Conservation (phyloP, 2,329 filamentous ascomycete species). For the Colletotrichum sp. region DNA sequence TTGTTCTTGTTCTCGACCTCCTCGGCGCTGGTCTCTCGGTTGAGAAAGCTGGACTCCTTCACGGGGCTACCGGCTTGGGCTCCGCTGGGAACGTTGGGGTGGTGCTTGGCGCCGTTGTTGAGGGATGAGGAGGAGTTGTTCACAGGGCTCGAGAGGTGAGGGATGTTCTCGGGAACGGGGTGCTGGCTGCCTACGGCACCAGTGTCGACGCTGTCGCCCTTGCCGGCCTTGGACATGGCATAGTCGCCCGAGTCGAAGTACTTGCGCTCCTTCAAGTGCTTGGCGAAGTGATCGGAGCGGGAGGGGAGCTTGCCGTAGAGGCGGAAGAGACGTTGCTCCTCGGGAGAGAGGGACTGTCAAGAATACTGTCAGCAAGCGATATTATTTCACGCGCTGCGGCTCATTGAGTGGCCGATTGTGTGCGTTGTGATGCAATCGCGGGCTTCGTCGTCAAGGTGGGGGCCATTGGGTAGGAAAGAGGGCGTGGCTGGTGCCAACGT, state of each 20-base stretch:
- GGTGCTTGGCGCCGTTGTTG: conserved; percentile 16
- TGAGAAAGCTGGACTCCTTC: conserved; percentile 88
- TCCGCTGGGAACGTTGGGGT: conserved; percentile 33
- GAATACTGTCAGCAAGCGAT: conserved; percentile 22
- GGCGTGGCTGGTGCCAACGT: conserved; percentile 44
- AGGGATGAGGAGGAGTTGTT: conserved; percentile 28
- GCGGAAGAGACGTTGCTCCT: conserved; percentile 95
- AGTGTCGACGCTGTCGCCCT: conserved; percentile 91
- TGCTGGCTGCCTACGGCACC: conserved; percentile 95
- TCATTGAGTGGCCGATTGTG: neutral
- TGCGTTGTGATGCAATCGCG: neutral
- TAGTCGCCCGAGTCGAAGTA: conserved; percentile 98
- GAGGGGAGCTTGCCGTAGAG: conserved; percentile 98
- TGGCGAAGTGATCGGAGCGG: conserved; percentile 95
- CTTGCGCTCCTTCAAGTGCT: conserved; percentile 99
- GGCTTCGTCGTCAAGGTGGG: conserved; percentile 2
- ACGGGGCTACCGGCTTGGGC: conserved; percentile 77
- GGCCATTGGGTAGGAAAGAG: conserved; percentile 17
- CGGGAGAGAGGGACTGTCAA: conserved; percentile 81
- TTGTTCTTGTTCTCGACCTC: conserved; percentile 34
- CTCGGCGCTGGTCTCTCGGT: conserved; percentile 79
- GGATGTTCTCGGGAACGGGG: conserved; percentile 93
- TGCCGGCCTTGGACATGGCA: conserved; percentile 95
- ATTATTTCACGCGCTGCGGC: neutral
- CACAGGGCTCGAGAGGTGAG: conserved; percentile 78